These are phyloP conservation scores for Cucumis sativus DNA, from an alignment of 306 rosid species.

Conservation along the genomic window DNA sequence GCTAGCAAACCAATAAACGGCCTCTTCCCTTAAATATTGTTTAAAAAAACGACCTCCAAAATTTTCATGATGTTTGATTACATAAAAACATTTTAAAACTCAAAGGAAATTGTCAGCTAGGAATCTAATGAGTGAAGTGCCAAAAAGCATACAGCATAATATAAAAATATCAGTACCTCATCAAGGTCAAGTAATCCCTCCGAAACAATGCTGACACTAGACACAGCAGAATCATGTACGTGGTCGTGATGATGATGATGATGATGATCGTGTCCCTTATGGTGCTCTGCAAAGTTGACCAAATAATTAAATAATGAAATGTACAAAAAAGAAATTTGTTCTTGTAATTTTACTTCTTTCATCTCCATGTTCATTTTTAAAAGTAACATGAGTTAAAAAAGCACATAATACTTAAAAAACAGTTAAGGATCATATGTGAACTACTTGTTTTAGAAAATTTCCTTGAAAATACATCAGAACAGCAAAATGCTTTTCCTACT, in stretches of 20 bases:
- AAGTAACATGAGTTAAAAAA: not conserved
- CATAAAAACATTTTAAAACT: not conserved
- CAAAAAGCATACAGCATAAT: not conserved
- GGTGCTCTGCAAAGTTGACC: constrained; percentile 27
- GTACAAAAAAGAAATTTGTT: not conserved
- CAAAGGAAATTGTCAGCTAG: not conserved
- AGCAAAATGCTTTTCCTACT: not conserved
- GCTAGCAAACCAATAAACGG: not conserved
- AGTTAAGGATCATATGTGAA: not conserved
- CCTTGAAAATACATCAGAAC: not conserved
- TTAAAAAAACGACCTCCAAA: not conserved
- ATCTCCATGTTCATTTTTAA: not conserved
- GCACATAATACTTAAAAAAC: not conserved
- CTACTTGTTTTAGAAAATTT: not conserved
- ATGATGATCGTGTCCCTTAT: constrained; percentile 10
- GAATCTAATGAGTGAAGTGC: not conserved
- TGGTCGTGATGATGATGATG: constrained; percentile 64
- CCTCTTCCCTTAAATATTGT: too few species aligned
- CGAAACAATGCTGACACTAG: constrained; percentile 68
- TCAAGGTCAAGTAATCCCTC: constrained; percentile 81
- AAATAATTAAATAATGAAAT: not conserved
- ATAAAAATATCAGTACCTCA: constrained; percentile 38
- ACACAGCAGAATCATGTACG: constrained; percentile 64
- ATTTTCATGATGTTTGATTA: not conserved
- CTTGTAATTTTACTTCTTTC: not conserved